A percentile compares a stretch with the other conserved stretches of the same genome.
Evolutionary conservation across 108 stramenopile genomes (phyloP).

Genomic region (Skeletonema tropicum): DNA sequence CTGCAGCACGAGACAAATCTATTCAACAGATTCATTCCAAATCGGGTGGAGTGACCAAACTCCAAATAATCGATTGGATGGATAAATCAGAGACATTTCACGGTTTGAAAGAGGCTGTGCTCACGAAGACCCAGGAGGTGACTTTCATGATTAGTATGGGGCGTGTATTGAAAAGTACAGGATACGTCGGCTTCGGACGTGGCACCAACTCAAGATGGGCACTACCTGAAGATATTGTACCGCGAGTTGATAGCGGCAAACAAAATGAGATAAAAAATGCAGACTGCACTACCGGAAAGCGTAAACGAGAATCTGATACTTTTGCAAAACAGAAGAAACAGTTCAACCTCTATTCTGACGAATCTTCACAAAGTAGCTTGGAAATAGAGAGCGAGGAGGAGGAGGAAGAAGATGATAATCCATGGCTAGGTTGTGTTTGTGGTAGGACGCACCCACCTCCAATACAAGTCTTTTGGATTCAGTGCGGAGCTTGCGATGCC

Average conservation of each 20-base stretch:
- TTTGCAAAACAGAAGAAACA: not conserved
- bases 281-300: not conserved
- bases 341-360: not conserved
- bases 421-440: conserved; percentile 81
- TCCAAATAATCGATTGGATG: not conserved
- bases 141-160: not conserved
- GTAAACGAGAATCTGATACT: conserved; percentile 1
- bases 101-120: not conserved
- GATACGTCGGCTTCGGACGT: not conserved
- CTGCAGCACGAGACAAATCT: not conserved
- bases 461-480: conserved; percentile 72
- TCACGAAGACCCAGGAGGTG: not conserved
- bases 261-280: not conserved
- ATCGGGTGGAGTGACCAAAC: not conserved
- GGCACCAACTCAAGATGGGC: not conserved
- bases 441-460: conserved; percentile 57
- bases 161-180: not conserved
- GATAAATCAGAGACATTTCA: not conserved
- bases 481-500: conserved; percentile 72
- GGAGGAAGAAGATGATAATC: conserved; percentile 48
- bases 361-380: not conserved
- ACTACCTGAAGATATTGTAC: not conserved
- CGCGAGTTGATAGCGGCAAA: not conserved
- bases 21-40: not conserved
- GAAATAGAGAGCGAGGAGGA: not conserved